Evolutionary conservation across 805 yeast species (phyloP).

Genomic region (Candida nemodendra): DNA sequence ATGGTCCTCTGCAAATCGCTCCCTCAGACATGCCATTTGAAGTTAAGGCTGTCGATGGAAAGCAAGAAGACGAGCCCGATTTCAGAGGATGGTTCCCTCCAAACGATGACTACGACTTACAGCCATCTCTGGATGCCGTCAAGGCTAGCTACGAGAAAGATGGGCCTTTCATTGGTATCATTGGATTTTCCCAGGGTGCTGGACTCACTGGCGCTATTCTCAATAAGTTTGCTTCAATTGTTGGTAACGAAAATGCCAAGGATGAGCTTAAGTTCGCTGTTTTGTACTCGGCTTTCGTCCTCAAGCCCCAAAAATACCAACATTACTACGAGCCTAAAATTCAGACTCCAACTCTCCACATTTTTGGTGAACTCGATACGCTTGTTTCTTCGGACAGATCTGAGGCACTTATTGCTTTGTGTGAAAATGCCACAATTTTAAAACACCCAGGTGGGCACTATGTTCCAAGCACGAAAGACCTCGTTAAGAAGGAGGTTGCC

Average conservation of each 20-base stretch:
- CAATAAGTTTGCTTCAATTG: slow-evolving; percentile 53
- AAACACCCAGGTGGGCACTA: slow-evolving; percentile 97
- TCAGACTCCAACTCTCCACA: slow-evolving; percentile 55
- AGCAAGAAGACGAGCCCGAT: slow-evolving; percentile 25
- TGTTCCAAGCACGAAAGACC: slow-evolving; percentile 79
- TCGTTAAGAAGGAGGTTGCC: slow-evolving; percentile 32
- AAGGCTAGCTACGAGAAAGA: slow-evolving; percentile 48
- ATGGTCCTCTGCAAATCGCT: slow-evolving; percentile 69
- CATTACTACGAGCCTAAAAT: slow-evolving; percentile 30
- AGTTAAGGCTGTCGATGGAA: slow-evolving; percentile 32
- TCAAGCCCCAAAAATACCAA: slow-evolving; percentile 29
- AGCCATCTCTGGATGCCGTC: slow-evolving; percentile 50
- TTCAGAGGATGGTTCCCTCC: slow-evolving; percentile 76
- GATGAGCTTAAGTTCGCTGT: slow-evolving; percentile 65
- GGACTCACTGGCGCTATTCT: slow-evolving; percentile 75
- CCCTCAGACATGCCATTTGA: slow-evolving; percentile 74
- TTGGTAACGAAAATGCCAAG: slow-evolving; percentile 42
- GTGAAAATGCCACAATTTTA: slow-evolving; percentile 44
- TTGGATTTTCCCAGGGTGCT: slow-evolving; percentile 96
- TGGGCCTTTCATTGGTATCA: slow-evolving; percentile 83
- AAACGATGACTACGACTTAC: slow-evolving; percentile 32
- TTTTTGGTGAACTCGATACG: slow-evolving; percentile 84
- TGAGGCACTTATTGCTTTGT: slow-evolving; percentile 55
- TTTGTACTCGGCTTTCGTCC: slow-evolving; percentile 62
- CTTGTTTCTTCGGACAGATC: slow-evolving; percentile 77